Evolutionary conservation across 306 rosid species (phyloP), one percentile per base, ranked within the genome.

Genomic region (Senna siamea): DNA sequence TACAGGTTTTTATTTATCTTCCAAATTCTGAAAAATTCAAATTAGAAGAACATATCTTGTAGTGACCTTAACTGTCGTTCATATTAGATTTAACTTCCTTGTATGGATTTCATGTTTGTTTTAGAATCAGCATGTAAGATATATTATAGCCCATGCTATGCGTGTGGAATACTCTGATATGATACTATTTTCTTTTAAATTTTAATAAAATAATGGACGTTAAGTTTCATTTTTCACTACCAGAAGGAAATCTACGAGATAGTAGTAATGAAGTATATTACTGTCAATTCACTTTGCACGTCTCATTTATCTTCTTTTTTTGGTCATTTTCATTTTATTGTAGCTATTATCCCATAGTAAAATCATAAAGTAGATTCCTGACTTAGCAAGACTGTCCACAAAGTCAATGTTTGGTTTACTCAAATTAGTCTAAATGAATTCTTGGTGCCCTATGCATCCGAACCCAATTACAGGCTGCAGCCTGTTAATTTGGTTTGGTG

Each of bases 71-170:
- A 43, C 59, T 54, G 8, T 18, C 19, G 70, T n/a, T 44, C 68
- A 55, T 46, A 19, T 56, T 22, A 46, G 50, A 18, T 76, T 56
- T 46, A 66, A 47, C 75, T 54, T 37, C 28, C 23, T 54, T 40
- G 5, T 17, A 30, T 15, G 44, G 37, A 20, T 60, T 68, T 62
- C 28, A 1, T 53, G 7, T 52, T 18, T 40, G 3, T 41, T 5
- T 26, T 13, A 38, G 22, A 53, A 11, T 41, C 43, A 40, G 58
- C 73, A 40, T 40, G 50, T 66, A 55, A 44, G 9, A 41, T 30
- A 18, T 12, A 44, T 28, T 44, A 43, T 66, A 8, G 60, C 53
- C 38, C 26, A 40, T 50, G 81, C 11, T 51, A 14, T 47, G 53
- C n/a, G 5, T 47, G 18, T 47, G 53, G 19, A 14, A 47, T 14